These are phyloP conservation scores for Aspergillus viridinutans DNA, from an alignment of 2,329 filamentous ascomycete genomes.

Conservation along the genomic window DNA sequence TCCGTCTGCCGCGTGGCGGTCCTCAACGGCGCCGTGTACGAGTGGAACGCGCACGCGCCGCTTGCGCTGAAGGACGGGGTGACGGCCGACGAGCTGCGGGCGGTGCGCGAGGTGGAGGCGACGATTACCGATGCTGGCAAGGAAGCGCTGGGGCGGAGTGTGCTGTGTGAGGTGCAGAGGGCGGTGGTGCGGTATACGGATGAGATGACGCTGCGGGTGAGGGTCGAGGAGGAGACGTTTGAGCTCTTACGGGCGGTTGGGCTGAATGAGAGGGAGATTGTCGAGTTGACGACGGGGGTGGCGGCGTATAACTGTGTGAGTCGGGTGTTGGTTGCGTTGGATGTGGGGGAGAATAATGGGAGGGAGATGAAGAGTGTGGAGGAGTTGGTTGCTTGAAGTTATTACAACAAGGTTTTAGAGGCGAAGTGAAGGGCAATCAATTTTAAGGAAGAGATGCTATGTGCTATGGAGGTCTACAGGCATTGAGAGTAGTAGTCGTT, in stretches of 20 bases:
- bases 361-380: slow-evolving; percentile 62
- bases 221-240: slow-evolving; percentile 66
- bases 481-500: slow-evolving; percentile 27
- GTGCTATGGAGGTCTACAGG: slow-evolving; percentile 6
- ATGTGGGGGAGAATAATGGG: slow-evolving; percentile 52
- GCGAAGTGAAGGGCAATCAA: not conserved
- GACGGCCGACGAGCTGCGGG: slow-evolving; percentile 45
- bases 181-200: slow-evolving; percentile 70
- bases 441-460: not conserved
- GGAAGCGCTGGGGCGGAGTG: slow-evolving; percentile 37
- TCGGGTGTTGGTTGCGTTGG: slow-evolving; percentile 75
- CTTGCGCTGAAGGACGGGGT: slow-evolving; percentile 46
- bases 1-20: slow-evolving; percentile 77
- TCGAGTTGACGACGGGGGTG: slow-evolving; percentile 79
- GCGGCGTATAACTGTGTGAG: slow-evolving; percentile 88
- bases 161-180: slow-evolving; percentile 58
- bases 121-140: slow-evolving; percentile 37
- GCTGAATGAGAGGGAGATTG: slow-evolving; percentile 69
- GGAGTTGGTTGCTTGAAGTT: slow-evolving; percentile 52
- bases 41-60: slow-evolving; percentile 77
- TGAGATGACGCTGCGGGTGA: slow-evolving; percentile 73
- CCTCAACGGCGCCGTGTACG: slow-evolving; percentile 75
- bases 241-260: slow-evolving; percentile 50
- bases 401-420: not conserved
- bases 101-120: slow-evolving; percentile 50